phyloP scores from a whole-genome alignment of 2,329 filamentous ascomycete species.

The Pestalotiopsis sp. region DNA sequence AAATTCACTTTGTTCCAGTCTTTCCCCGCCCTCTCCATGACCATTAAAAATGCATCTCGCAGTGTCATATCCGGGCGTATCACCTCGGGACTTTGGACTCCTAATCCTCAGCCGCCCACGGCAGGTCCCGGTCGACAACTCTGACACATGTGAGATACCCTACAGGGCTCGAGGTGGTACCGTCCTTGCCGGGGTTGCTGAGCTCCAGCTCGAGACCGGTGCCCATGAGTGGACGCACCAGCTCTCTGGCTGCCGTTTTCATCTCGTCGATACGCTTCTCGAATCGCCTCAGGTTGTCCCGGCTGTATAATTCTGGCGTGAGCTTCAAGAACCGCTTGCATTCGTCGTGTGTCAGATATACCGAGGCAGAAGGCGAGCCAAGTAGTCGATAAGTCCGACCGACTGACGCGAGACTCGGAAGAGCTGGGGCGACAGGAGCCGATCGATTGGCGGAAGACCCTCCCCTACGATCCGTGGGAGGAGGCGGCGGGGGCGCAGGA shows the following conservation, averaged over 20 bases:
- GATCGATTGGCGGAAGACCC: constrained; percentile 28
- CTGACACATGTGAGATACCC: constrained; percentile 16
- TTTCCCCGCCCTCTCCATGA: neutral
- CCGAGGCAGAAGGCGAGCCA: constrained; percentile 61
- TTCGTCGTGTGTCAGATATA: constrained; percentile 82
- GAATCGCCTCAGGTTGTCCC: constrained; percentile 84
- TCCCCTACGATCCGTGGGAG: constrained; percentile 16
- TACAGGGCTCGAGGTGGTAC: constrained; percentile 13
- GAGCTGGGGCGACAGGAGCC: constrained; percentile 37
- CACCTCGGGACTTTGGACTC: neutral
- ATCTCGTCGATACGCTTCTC: constrained; percentile 88
- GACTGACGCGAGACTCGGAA: constrained; percentile 55
- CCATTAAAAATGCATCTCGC: neutral
- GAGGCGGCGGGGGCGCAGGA: constrained; percentile 48
- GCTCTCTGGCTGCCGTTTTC: constrained; percentile 79
- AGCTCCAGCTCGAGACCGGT: constrained; percentile 83
- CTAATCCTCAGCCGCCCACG: constrained; percentile 32
- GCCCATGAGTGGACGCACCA: constrained; percentile 83
- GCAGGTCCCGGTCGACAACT: constrained; percentile 34
- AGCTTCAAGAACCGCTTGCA: constrained; percentile 89
- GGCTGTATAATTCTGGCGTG: constrained; percentile 78
- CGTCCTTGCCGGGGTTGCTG: constrained; percentile 41
- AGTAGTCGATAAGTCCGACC: constrained; percentile 80
- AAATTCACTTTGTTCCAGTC: neutral
- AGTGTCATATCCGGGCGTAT: neutral